Percentiles rank a stretch among this genome's conserved stretches.
phyloP scores from a whole-genome alignment of 176 grass and related monocot species.

The Carex parvula region DNA sequence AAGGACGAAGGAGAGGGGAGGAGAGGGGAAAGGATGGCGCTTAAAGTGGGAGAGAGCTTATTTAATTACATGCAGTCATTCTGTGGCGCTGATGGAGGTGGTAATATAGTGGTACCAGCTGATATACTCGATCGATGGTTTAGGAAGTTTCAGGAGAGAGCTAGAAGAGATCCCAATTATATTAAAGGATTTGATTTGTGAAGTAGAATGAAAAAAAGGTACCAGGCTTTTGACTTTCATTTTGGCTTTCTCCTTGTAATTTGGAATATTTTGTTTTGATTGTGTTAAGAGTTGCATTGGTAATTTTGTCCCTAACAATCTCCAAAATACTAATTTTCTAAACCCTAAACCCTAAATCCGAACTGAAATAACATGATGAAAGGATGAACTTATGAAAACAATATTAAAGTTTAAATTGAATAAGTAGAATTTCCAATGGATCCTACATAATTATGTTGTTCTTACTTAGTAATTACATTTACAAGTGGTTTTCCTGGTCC shows the following conservation, averaged over 20 bases:
- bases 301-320: neutral
- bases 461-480: neutral
- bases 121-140: slow-evolving; percentile 92
- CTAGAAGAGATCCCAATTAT: slow-evolving; percentile 69
- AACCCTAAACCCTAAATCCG: too few relatives aligned
- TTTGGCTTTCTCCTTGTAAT: neutral
- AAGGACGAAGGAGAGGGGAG: slow-evolving; percentile 46
- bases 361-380: neutral
- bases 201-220: neutral
- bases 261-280: neutral
- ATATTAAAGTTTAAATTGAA: neutral
- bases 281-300: neutral
- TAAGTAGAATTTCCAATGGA: neutral
- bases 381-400: neutral
- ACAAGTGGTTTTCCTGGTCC: neutral
- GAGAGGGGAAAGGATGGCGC: slow-evolving; percentile 65
- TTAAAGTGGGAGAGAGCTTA: slow-evolving; percentile 85
- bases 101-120: slow-evolving; percentile 74
- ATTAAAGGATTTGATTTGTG: slow-evolving; percentile 80
- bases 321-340: neutral
- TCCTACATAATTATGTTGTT: neutral
- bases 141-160: slow-evolving; percentile 93
- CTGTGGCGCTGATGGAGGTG: slow-evolving; percentile 71
- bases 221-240: neutral
- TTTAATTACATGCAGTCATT: slow-evolving; percentile 99